A percentile compares a stretch with the other conserved stretches of the same genome.
Evolutionary conservation across 208 protist species (phyloP).

Genomic region (Acanthamoeba culbertsoni): DNA sequence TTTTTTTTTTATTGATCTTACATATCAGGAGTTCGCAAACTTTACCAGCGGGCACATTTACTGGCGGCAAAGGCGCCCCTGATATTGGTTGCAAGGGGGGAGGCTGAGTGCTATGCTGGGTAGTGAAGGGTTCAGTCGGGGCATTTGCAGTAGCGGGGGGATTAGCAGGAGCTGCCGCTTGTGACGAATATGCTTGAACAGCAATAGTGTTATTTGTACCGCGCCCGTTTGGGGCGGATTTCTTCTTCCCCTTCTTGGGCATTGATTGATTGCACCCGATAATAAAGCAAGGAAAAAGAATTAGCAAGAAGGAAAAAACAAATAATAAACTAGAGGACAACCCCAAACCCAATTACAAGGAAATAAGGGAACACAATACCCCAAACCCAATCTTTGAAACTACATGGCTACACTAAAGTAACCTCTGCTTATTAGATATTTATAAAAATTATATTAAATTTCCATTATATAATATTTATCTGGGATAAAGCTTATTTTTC

Average conservation of each 20-base stretch:
- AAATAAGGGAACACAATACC: too few relatives aligned
- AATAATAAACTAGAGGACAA: not conserved
- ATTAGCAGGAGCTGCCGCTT: not conserved
- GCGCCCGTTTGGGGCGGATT: not conserved
- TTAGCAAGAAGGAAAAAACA: not conserved
- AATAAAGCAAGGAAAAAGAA: not conserved
- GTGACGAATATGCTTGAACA: not conserved
- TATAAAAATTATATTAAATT: too few relatives aligned
- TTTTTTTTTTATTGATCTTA: not conserved
- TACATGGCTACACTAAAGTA: too few relatives aligned
- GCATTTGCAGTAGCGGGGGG: not conserved
- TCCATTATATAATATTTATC: too few relatives aligned
- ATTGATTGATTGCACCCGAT: not conserved
- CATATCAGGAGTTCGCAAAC: not conserved
- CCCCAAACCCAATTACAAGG: too few relatives aligned
- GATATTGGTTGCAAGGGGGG: not conserved
- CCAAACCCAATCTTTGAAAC: too few relatives aligned
- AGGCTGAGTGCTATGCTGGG: not conserved
- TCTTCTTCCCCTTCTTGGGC: constrained; percentile 50
- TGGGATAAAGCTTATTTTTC: too few relatives aligned
- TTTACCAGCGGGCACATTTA: not conserved
- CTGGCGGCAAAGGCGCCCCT: not conserved
- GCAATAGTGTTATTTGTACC: not conserved
- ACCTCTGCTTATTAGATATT: too few relatives aligned
- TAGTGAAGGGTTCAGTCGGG: not conserved